These are phyloP conservation scores for Alternaria viburni DNA, from an alignment of 2,329 filamentous ascomycete genomes.

Conservation along the genomic window DNA sequence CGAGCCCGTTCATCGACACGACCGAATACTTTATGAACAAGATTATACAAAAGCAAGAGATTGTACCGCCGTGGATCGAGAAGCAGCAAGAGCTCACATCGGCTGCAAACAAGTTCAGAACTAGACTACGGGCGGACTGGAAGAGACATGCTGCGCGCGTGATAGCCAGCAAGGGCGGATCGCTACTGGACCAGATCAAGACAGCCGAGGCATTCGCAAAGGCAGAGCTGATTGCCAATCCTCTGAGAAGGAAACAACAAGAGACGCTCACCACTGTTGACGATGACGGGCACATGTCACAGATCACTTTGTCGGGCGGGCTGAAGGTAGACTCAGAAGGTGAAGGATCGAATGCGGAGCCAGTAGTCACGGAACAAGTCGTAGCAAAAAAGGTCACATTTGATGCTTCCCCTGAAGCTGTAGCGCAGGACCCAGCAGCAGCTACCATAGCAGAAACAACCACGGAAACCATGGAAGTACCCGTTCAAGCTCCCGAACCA, in stretches of 20 bases:
- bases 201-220: constrained; percentile 75
- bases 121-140: constrained; percentile 81
- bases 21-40: constrained; percentile 99
- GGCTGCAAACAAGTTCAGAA: constrained; percentile 72
- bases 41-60: constrained; percentile 95
- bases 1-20: constrained; percentile 90
- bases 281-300: constrained; percentile 54
- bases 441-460: constrained; percentile 9
- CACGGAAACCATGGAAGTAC: constrained; percentile 21
- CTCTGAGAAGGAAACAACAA: constrained; percentile 52
- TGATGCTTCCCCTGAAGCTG: constrained; percentile 9
- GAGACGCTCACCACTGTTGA: constrained; percentile 55
- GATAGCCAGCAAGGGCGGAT: constrained; percentile 79
- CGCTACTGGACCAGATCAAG: constrained; percentile 73
- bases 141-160: constrained; percentile 78
- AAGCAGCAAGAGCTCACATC: constrained; percentile 90
- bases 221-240: constrained; percentile 73
- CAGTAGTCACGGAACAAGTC: constrained; percentile 38
- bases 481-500: constrained; percentile 4
- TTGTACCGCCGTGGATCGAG: constrained; percentile 97
- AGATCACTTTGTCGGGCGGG: constrained; percentile 55
- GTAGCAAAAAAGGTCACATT: constrained; percentile 28
- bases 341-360: constrained; percentile 1
- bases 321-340: constrained; percentile 40
- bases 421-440: neutral